Evolutionary conservation across 2,329 filamentous ascomycete species (phyloP).

Genomic region (Aspergillus ustus): DNA sequence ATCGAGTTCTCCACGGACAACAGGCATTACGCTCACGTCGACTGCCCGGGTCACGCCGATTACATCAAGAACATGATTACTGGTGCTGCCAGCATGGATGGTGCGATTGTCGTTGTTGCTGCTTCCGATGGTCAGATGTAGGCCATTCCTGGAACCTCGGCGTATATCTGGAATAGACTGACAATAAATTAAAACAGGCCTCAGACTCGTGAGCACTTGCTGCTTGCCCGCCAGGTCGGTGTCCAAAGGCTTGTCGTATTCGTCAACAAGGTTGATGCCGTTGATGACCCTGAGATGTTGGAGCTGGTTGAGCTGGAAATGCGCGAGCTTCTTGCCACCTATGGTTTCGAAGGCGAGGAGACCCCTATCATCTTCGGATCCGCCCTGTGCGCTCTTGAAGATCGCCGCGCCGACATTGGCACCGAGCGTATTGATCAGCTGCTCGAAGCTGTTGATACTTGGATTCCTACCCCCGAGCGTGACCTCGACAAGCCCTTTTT

Average conservation of each 20-base stretch:
- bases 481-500: constrained; percentile 98
- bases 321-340: constrained; percentile 90
- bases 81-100: constrained; percentile 98
- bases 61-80: constrained; percentile 99
- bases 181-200: constrained; percentile 58
- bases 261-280: constrained; percentile 98
- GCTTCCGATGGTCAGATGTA: constrained; percentile 98
- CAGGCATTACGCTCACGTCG: constrained; percentile 98
- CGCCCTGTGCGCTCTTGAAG: constrained; percentile 90
- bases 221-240: constrained; percentile 97
- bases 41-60: constrained; percentile 99
- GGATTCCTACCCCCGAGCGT: constrained; percentile 95
- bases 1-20: constrained; percentile 96
- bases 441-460: constrained; percentile 83
- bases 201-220: constrained; percentile 96
- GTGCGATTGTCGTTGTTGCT: constrained; percentile 97
- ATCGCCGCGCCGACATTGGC: constrained; percentile 85
- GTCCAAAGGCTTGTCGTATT: constrained; percentile 98
- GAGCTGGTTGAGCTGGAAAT: constrained; percentile 99
- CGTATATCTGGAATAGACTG: constrained; percentile 21
- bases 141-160: constrained; percentile 23
- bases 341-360: constrained; percentile 97
- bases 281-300: constrained; percentile 99
- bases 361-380: constrained; percentile 98
- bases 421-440: constrained; percentile 88